These are phyloP conservation scores for Trichoderma guizhouense DNA, from an alignment of 2,329 filamentous ascomycete species.

Conservation along the genomic window DNA sequence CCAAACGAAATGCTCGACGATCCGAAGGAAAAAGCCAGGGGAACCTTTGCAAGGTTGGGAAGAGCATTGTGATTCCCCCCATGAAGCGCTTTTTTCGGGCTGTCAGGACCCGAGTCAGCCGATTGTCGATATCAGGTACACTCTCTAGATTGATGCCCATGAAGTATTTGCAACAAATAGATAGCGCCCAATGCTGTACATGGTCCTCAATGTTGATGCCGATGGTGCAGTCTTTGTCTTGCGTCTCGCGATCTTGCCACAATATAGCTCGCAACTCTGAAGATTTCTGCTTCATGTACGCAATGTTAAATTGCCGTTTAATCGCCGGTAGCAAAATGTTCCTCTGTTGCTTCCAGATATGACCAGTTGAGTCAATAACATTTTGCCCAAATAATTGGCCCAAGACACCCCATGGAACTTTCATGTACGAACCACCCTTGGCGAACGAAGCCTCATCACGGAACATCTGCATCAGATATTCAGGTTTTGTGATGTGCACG, in stretches of 20 bases:
- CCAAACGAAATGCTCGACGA: not conserved
- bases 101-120: not conserved
- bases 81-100: not conserved
- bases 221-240: not conserved
- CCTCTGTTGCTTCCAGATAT: not conserved
- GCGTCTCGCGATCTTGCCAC: not conserved
- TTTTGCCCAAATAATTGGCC: not conserved
- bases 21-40: not conserved
- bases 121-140: not conserved
- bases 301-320: not conserved
- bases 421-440: not conserved
- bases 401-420: not conserved
- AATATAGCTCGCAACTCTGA: not conserved
- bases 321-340: not conserved
- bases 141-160: not conserved
- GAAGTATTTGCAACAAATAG: not conserved
- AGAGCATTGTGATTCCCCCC: not conserved
- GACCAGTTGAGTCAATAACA: not conserved
- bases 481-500: not conserved
- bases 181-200: not conserved
- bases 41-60: not conserved
- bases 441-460: not conserved
- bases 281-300: not conserved
- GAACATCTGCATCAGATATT: not conserved
- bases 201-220: not conserved